Conservation (phyloP, 148 eudicot genomes). For the Spergularia marina region DNA sequence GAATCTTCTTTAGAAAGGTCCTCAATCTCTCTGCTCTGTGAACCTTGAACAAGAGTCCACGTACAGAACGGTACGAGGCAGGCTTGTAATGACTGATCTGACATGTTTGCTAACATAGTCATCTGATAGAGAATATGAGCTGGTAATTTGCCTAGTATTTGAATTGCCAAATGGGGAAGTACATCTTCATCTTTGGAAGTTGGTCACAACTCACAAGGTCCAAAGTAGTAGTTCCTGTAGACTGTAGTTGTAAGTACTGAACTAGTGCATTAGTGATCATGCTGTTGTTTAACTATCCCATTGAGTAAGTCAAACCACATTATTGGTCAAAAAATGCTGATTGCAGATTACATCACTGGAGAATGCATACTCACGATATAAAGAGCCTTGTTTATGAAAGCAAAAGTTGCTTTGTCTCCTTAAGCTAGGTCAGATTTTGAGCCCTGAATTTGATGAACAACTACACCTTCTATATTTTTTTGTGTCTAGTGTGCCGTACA, state of each 20-base stretch:
- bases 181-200: neutral
- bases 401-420: conserved; percentile 28
- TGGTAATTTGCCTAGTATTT: neutral
- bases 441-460: conserved; percentile 7
- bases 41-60: neutral
- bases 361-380: conserved; percentile 19
- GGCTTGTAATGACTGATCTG: conserved; percentile 6
- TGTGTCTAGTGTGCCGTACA: conserved; percentile 16
- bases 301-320: conserved; percentile 1
- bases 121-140: conserved; percentile 4
- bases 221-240: too few relatives aligned
- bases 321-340: conserved; percentile 16
- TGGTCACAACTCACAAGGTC: neutral
- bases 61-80: neutral
- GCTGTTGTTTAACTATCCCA: conserved; percentile 3
- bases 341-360: conserved; percentile 18
- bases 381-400: conserved; percentile 27
- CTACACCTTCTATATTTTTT: conserved; percentile 4
- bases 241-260: neutral
- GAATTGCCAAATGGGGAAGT: neutral
- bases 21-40: neutral
- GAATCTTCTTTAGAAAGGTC: neutral
- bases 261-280: neutral
- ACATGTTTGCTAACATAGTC: neutral
- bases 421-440: conserved; percentile 22